Conservation (phyloP, 345 rosid species). For the Populus davidiana region DNA sequence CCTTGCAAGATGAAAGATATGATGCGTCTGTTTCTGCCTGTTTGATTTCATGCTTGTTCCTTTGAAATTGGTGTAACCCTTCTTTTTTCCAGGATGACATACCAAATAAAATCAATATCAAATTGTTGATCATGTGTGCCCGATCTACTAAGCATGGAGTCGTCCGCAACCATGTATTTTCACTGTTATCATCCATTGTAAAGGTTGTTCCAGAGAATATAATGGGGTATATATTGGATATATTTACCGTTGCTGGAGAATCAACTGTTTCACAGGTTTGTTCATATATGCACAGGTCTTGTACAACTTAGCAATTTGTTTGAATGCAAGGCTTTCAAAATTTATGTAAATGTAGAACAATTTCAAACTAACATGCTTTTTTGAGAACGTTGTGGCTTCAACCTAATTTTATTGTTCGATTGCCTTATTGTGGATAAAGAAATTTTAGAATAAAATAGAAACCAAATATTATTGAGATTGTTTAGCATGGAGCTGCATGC, state of each 20-base stretch:
- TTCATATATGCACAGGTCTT: constrained; percentile 19
- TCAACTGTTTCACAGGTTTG: constrained; percentile 81
- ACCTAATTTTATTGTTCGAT: too few relatives aligned
- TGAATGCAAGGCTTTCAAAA: neutral
- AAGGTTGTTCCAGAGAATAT: constrained; percentile 60
- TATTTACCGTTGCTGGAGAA: constrained; percentile 70
- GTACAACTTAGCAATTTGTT: neutral
- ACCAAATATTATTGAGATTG: too few relatives aligned
- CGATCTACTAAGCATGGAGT: constrained; percentile 53
- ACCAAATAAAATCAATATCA: constrained; percentile 41
- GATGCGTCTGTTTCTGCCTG: neutral
- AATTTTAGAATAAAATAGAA: too few relatives aligned
- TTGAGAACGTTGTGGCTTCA: too few relatives aligned
- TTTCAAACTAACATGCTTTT: too few relatives aligned
- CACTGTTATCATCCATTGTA: constrained; percentile 55
- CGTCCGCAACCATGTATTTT: constrained; percentile 60
- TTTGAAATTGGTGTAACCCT: constrained; percentile 5
- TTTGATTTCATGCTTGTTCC: constrained; percentile 4
- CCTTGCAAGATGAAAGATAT: constrained; percentile 14
- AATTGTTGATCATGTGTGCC: constrained; percentile 66
- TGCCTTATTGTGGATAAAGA: too few relatives aligned
- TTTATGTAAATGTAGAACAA: neutral
- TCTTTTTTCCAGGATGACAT: constrained; percentile 52
- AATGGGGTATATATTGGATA: constrained; percentile 56
- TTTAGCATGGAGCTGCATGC: neutral